Evolutionary conservation across 2,329 filamentous ascomycete species (phyloP).

Genomic region (Verticillium nonalfalfae): DNA sequence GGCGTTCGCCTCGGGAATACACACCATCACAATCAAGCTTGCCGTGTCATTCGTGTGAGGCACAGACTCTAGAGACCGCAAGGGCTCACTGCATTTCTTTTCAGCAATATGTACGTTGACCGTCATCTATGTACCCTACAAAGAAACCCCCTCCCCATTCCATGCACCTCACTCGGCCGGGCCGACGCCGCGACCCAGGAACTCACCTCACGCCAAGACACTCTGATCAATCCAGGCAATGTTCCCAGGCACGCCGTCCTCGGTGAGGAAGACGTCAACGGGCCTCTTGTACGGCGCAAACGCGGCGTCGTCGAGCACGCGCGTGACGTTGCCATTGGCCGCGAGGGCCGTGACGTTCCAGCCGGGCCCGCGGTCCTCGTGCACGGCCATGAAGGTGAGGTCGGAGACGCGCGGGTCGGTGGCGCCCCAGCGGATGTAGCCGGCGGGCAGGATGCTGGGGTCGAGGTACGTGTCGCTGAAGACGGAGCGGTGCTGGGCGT

Average conservation of each 20-base stretch:
- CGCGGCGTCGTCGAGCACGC: constrained; percentile 32
- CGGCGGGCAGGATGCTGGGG: constrained; percentile 40
- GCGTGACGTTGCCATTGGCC: constrained; percentile 28
- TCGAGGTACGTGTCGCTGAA: constrained; percentile 51
- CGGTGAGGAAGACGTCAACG: constrained; percentile 7
- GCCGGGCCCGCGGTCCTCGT: constrained; percentile 43
- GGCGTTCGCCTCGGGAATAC: too few relatives aligned
- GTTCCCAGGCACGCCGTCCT: constrained; percentile 4
- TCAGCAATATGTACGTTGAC: too few relatives aligned
- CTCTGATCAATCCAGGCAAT: constrained; percentile 10
- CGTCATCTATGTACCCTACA: too few relatives aligned
- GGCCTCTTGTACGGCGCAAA: constrained; percentile 17
- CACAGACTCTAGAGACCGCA: too few relatives aligned
- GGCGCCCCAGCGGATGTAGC: constrained; percentile 48
- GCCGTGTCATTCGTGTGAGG: too few relatives aligned
- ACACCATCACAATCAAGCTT: too few relatives aligned
- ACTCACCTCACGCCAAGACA: constrained; percentile 2
- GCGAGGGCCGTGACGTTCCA: constrained; percentile 41
- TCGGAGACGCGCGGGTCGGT: constrained; percentile 31
- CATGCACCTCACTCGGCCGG: background rate
- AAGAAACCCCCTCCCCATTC: background rate
- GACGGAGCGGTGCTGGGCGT: constrained; percentile 48
- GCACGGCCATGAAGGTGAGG: constrained; percentile 51
- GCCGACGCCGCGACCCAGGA: too few relatives aligned
- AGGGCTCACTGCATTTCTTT: too few relatives aligned